Evolutionary conservation across 257 asterid genomes (phyloP), one percentile per base, ranked within the genome.

Genomic region (Agastache rugosa): DNA sequence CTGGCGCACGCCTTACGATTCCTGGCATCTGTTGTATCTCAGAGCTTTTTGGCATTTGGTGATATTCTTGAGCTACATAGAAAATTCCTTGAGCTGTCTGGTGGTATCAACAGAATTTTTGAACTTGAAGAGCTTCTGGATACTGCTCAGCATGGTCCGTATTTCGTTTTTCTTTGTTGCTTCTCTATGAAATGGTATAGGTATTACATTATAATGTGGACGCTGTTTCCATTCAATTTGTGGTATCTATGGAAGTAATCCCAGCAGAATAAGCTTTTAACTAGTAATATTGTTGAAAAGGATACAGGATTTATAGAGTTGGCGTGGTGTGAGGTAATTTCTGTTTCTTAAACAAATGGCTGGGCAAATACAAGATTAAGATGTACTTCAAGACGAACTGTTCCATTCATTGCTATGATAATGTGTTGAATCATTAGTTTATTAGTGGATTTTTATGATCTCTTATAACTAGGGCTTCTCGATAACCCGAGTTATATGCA

Each of bases 21-120:
- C 85, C 81, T 95, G 79, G 99, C 99, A 70, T 95, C 99, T 78
- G 98, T 95, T 69, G 99, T 95, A 50, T 95, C 99, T 79, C 99
- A 95, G 80, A 95, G 99, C 90, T 95, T 95, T 87, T 81, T 92
- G 83, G 98, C 99, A 61, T 95, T 95, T 79, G 99, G 99, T n/a
- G 99, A 95, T 88, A 92, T 95, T 78, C 98, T 95, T 83, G 99
- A 95, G 89, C 91, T 95, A 37, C 88, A 95, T 59, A 85, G 93
- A 69, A 95, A 95, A 75, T 95, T 92, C 85, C 75, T 88, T 65
- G 98, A 92, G 90, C 99, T 95, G 51, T 92, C 99, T 74, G 99
- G 99, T 75, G 96, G 98, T 70, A 73, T 95, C 84, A 95, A 90
- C 84, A 87, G 99, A 62, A 88, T 92, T 50, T 86, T 85, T 75